Percentiles rank a stretch among this genome's conserved stretches.
Evolutionary conservation across 495 filamentous ascomycete species (phyloP).

Genomic region (Elasticomyces elasticus): DNA sequence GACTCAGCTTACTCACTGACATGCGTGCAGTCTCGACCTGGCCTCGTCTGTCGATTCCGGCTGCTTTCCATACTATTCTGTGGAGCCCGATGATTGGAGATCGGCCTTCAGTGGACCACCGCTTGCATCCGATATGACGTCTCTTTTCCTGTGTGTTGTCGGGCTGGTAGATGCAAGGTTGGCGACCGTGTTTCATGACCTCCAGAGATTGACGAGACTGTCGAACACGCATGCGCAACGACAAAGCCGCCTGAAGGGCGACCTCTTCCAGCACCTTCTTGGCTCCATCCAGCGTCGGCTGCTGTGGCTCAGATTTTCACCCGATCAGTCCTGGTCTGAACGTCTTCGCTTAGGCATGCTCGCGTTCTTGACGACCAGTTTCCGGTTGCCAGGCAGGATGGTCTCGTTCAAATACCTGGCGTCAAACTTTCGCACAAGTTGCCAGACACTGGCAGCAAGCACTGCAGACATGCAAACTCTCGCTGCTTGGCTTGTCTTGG

Average conservation of each 20-base stretch:
- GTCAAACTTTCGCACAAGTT: neutral
- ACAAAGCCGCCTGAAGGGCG: neutral
- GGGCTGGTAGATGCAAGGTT: neutral
- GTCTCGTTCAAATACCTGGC: neutral
- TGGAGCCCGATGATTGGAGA: neutral
- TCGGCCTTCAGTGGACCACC: neutral
- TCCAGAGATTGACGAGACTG: neutral
- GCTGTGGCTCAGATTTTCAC: neutral
- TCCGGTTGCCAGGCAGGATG: neutral
- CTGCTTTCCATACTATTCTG: neutral
- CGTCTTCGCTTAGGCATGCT: neutral
- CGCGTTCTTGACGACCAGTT: neutral
- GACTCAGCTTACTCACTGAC: neutral
- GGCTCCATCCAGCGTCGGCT: neutral
- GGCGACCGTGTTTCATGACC: neutral
- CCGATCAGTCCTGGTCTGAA: neutral
- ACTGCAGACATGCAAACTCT: neutral
- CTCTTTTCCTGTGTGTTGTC: neutral
- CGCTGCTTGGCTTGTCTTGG: neutral
- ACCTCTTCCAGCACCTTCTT: neutral
- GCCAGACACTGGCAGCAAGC: neutral
- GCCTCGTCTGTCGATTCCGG: neutral
- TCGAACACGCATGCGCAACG: neutral
- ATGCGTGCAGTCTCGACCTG: neutral
- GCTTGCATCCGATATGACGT: neutral